Percentiles rank a stretch among this genome's conserved stretches.
These are phyloP conservation scores for Acanthamoeba healyi DNA, from an alignment of 208 protist genomes.

Conservation along the genomic window DNA sequence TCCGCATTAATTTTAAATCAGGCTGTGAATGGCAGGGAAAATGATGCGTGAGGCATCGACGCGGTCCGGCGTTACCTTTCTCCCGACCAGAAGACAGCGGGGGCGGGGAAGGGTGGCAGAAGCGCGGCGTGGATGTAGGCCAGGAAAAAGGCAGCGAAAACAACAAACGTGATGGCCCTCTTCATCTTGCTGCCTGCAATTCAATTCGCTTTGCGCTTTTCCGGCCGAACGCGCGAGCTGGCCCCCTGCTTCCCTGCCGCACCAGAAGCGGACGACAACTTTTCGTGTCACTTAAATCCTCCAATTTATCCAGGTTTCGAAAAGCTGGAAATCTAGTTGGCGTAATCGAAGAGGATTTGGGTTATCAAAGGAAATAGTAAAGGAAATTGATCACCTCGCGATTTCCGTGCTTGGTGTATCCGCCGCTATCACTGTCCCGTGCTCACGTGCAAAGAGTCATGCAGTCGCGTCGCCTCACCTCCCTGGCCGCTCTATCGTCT, in stretches of 20 bases:
- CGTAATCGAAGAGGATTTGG: too few relatives aligned
- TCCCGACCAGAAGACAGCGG: constrained; percentile 27
- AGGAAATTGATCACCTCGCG: background rate
- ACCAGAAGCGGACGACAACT: constrained; percentile 28
- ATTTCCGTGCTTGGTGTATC: background rate
- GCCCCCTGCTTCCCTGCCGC: background rate
- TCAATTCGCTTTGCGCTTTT: background rate
- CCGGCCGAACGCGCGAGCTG: background rate
- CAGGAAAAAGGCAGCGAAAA: background rate
- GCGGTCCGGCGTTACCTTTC: background rate
- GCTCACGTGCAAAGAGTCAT: background rate
- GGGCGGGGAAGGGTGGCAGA: constrained; percentile 26
- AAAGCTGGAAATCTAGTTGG: background rate
- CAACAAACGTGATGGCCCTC: background rate
- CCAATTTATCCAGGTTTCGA: background rate
- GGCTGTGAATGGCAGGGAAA: too few relatives aligned
- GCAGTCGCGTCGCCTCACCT: background rate
- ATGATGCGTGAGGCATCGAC: too few relatives aligned
- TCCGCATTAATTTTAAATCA: too few relatives aligned
- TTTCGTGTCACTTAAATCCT: background rate
- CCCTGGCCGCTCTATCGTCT: background rate
- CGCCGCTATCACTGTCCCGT: too few relatives aligned
- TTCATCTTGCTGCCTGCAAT: constrained; percentile 12
- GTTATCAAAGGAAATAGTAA: too few relatives aligned
- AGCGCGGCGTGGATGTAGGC: background rate